Evolutionary conservation across 306 rosid species (phyloP).

Genomic region (Quercus gilva): DNA sequence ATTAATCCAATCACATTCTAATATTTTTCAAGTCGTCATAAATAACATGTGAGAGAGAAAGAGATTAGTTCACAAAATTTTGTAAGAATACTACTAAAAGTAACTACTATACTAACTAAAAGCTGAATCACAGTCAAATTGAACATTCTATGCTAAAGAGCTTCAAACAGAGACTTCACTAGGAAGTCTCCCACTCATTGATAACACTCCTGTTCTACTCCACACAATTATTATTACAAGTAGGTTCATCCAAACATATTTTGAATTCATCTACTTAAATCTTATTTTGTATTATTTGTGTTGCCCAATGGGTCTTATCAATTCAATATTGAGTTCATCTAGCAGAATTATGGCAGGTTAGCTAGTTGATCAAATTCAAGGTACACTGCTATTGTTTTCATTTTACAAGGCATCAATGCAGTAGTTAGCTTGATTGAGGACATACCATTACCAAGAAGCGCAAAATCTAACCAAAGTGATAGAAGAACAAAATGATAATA

Average conservation of each 20-base stretch:
- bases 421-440: constrained; percentile 17
- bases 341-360: constrained; percentile 5
- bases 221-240: background rate
- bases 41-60: background rate
- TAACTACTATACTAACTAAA: background rate
- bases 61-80: constrained; percentile 13
- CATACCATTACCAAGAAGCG: constrained; percentile 4
- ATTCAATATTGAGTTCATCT: background rate
- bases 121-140: background rate
- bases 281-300: background rate
- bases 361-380: constrained; percentile 9
- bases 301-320: background rate
- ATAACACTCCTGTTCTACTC: background rate
- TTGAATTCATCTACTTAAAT: background rate
- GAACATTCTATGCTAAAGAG: background rate
- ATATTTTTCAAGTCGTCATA: background rate
- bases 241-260: background rate
- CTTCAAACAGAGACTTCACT: background rate
- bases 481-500: background rate
- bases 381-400: background rate
- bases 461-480: background rate
- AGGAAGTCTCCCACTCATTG: background rate
- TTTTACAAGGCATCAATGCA: background rate
- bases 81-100: background rate
- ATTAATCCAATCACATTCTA: constrained; percentile 22